phyloP scores from a whole-genome alignment of 2,329 filamentous ascomycete genomes.

The Triangularia verruculosa region DNA sequence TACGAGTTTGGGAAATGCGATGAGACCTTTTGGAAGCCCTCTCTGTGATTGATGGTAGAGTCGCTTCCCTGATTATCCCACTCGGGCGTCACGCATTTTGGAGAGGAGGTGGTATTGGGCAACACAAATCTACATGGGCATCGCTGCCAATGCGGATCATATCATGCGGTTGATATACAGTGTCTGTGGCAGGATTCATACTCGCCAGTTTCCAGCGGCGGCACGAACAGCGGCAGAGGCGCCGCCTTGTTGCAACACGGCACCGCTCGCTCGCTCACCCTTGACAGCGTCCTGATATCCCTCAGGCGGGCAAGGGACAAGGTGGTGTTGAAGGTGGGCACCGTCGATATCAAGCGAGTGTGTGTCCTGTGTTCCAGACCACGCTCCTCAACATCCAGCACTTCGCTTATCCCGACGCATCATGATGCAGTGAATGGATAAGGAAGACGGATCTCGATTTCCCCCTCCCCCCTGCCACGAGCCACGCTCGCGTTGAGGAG shows the following conservation, averaged over 20 bases:
- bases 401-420: conserved; percentile 2
- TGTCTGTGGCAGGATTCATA: background rate
- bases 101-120: background rate
- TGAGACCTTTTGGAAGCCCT: background rate
- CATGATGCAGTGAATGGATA: background rate
- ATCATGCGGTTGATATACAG: conserved; percentile 13
- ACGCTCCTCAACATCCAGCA: background rate
- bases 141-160: conserved; percentile 16
- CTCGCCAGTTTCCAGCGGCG: background rate
- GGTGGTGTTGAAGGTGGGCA: conserved; percentile 7
- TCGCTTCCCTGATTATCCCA: background rate
- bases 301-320: background rate
- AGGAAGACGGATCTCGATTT: background rate
- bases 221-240: background rate
- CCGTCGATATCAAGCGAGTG: conserved; percentile 5
- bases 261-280: background rate
- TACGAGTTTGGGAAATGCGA: background rate
- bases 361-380: conserved; percentile 2
- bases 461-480: background rate
- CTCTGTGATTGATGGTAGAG: background rate
- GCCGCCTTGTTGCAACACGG: background rate
- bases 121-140: background rate
- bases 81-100: background rate
- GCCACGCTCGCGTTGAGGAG: background rate
- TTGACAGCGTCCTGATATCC: background rate